These are phyloP conservation scores for Claviceps monticola DNA, from an alignment of 2,329 filamentous ascomycete species.

Conservation along the genomic window DNA sequence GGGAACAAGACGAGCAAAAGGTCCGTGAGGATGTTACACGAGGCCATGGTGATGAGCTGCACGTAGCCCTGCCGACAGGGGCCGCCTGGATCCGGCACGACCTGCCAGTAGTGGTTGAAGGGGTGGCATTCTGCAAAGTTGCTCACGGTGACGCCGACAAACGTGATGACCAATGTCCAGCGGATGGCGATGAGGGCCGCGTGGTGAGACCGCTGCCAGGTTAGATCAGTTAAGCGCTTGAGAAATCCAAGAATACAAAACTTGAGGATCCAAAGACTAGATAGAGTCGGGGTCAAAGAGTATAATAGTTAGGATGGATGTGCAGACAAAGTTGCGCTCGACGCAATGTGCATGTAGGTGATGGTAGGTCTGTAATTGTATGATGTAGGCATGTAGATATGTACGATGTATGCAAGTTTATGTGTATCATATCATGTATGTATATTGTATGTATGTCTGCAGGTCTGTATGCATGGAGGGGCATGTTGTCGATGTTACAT, in stretches of 20 bases:
- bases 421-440: neutral
- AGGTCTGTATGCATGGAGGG: no score
- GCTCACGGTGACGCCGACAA: conserved; percentile 66
- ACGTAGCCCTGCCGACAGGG: conserved; percentile 76
- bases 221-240: conserved; percentile 66
- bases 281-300: neutral
- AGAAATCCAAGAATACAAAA: conserved; percentile 85
- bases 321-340: neutral
- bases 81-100: conserved; percentile 72
- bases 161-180: conserved; percentile 63
- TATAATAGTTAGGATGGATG: neutral
- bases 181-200: conserved; percentile 57
- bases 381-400: no score
- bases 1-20: conserved; percentile 78
- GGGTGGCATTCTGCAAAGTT: conserved; percentile 74
- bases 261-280: conserved; percentile 83
- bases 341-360: no score
- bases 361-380: no score
- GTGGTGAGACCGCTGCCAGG: conserved; percentile 69
- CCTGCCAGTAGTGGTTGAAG: conserved; percentile 63
- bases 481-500: no score
- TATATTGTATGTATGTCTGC: neutral
- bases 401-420: neutral
- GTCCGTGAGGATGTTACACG: conserved; percentile 79
- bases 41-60: conserved; percentile 82